phyloP scores from a whole-genome alignment of 2,329 filamentous ascomycete species.

The Botrytis deweyae region DNA sequence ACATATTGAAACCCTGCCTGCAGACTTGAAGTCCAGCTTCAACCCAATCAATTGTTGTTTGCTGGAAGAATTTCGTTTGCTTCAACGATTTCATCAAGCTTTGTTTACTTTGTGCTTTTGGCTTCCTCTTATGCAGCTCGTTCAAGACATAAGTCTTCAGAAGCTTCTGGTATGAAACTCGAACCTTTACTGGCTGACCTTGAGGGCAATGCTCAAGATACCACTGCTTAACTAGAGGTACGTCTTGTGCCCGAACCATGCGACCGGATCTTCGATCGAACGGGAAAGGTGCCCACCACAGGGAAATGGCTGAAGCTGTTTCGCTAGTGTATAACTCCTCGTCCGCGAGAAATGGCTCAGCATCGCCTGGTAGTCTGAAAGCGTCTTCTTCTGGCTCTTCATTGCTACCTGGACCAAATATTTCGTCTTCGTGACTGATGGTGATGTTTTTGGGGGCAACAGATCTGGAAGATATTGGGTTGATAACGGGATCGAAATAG shows the following conservation, averaged over 20 bases:
- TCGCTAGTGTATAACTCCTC: conserved; percentile 87
- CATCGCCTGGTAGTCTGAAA: conserved; percentile 76
- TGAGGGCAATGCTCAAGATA: conserved; percentile 94
- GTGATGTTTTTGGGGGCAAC: conserved; percentile 94
- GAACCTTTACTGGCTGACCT: conserved; percentile 90
- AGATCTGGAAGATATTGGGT: conserved; percentile 92
- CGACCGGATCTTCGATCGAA: conserved; percentile 91
- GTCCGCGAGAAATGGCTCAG: conserved; percentile 86
- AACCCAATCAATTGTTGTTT: conserved; percentile 99
- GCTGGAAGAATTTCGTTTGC: conserved; percentile 98
- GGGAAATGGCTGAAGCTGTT: conserved; percentile 83
- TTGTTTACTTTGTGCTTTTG: conserved; percentile 94
- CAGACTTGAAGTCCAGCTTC: conserved; percentile 98
- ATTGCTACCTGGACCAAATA: conserved; percentile 80
- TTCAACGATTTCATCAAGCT: conserved; percentile 87
- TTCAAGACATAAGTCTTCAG: conserved; percentile 96
- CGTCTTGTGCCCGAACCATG: conserved; percentile 97
- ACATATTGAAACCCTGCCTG: conserved; percentile 98
- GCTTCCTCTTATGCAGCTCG: conserved; percentile 91
- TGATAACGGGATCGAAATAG: conserved; percentile 97
- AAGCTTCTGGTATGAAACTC: conserved; percentile 97
- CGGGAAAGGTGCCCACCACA: conserved; percentile 98
- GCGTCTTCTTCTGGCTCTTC: conserved; percentile 71
- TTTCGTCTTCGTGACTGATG: conserved; percentile 85
- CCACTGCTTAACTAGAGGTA: conserved; percentile 96